Evolutionary conservation across 2,329 filamentous ascomycete species (phyloP), one percentile per base, ranked within the genome.

Genomic region (Aspergillus pseudonomiae): DNA sequence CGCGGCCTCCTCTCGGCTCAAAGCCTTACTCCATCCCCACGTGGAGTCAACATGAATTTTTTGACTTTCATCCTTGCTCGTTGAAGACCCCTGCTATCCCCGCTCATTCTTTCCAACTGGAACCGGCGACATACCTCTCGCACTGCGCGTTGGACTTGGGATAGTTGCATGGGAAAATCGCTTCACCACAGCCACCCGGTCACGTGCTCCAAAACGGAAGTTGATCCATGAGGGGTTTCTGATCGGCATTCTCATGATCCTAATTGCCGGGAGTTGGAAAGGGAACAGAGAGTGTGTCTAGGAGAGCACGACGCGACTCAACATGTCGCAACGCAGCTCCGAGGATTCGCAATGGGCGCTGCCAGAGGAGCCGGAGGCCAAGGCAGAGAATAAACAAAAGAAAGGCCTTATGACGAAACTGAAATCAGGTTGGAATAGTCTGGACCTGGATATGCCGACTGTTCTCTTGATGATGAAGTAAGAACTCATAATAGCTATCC

Each of bases 381-480:
- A 32, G n/a, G n/a, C 52, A 11, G 34, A 62, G 4, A 50, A 14
- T 36, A 36, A 62, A 30, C 55, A 28, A 28, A 59, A 59, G 34
- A 16, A 28, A 10, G 28, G 32, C 14, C 24, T 55, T 10, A n/a
- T 50, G 39, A 16, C 36, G 10, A 65, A 43, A 50, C 30, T 71
- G n/a, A 71, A 71, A 46, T 72, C 68, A 43, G 60, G 70, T 57
- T 79, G 80, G 74, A 68, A 69, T 24, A 82, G 78, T 66, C 60
- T 81, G 9, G 83, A 80, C 11, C 74, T 84, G 60, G 80, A 83
- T 59, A 65, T 67, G 26, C 70, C 74, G 9, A 83, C 81, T 0
- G 57, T 84, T 32, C 67, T 78, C 48, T 71, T 81, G 67, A 87
- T 87, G 85, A 78, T 86, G 71, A 87, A 86, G 83, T 85, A 50